Evolutionary conservation across 306 rosid genomes (phyloP).

Genomic region (Heteromeles arbutifolia): DNA sequence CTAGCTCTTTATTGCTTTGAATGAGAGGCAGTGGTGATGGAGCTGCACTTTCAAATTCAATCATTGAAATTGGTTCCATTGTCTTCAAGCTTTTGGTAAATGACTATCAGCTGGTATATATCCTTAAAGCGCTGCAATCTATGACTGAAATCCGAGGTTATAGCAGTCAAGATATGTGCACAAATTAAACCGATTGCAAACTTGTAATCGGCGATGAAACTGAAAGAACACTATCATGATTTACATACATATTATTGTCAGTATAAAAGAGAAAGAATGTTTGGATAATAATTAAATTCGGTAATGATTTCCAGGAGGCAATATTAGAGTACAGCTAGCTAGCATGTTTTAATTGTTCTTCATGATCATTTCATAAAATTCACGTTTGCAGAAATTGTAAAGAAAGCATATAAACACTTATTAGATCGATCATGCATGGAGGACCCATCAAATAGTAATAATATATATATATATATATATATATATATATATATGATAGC

Average conservation of each 20-base stretch:
- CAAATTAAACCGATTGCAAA: background rate
- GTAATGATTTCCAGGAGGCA: conserved; percentile 24
- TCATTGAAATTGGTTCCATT: conserved; percentile 47
- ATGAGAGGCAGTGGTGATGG: conserved; percentile 33
- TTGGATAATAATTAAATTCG: conserved; percentile 4
- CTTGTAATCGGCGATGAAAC: background rate
- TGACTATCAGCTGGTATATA: conserved; percentile 10
- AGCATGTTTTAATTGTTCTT: background rate
- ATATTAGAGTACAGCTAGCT: background rate
- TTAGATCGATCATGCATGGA: conserved; percentile 23
- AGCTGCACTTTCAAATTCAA: conserved; percentile 47
- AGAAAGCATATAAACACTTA: conserved; percentile 11
- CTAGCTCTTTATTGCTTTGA: conserved; percentile 69
- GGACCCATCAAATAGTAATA: conserved; percentile 46
- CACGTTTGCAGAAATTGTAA: background rate
- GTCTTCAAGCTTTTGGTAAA: conserved; percentile 30
- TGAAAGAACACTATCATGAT: background rate
- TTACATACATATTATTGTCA: background rate
- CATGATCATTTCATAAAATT: background rate
- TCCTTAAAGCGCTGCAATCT: background rate
- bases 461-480: conserved; percentile 8
- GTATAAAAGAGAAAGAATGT: background rate
- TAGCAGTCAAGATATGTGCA: background rate
- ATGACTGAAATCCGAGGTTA: conserved; percentile 9
- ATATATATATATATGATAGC: background rate